Evolutionary conservation across 192 early-diverging fungal genomes (phyloP).

Genomic region (Podila epicladia): DNA sequence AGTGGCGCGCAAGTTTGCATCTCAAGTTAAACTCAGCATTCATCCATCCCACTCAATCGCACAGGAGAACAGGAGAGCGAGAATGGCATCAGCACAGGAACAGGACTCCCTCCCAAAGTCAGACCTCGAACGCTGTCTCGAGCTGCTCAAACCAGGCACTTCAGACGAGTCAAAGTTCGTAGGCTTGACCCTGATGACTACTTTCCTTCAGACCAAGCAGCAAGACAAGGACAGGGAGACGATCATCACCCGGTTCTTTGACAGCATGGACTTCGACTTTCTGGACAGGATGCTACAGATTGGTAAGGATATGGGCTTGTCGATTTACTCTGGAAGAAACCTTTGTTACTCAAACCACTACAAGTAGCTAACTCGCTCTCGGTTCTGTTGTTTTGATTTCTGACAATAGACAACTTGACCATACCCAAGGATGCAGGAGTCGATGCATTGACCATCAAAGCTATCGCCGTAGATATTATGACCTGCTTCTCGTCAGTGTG

Average conservation of each 20-base stretch:
- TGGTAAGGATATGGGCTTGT: conserved; percentile 3
- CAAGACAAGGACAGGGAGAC: conserved; percentile 8
- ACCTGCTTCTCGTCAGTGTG: conserved; percentile 37
- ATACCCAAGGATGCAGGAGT: conserved; percentile 38
- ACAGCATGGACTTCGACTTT: conserved; percentile 41
- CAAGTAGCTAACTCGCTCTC: too few species aligned
- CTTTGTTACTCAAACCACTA: too few species aligned
- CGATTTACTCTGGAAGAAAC: too few species aligned
- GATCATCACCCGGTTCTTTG: conserved; percentile 33
- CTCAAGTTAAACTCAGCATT: neutral
- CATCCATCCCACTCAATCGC: neutral
- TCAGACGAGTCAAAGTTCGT: conserved; percentile 42
- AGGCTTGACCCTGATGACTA: conserved; percentile 39
- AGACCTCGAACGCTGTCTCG: conserved; percentile 19
- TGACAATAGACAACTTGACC: conserved; percentile 16
- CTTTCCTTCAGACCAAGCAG: conserved; percentile 9
- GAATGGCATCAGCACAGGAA: neutral
- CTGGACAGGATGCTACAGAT: conserved; percentile 41
- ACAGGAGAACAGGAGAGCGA: neutral
- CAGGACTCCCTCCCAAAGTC: neutral
- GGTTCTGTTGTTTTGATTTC: too few species aligned
- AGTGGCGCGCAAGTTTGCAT: too few species aligned
- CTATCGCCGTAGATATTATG: conserved; percentile 41
- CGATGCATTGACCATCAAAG: conserved; percentile 13
- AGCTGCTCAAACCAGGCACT: conserved; percentile 26